Evolutionary conservation across 192 early-diverging fungal species (phyloP), one percentile per base, ranked within the genome.

Genomic region (Umbelopsis isabellina): DNA sequence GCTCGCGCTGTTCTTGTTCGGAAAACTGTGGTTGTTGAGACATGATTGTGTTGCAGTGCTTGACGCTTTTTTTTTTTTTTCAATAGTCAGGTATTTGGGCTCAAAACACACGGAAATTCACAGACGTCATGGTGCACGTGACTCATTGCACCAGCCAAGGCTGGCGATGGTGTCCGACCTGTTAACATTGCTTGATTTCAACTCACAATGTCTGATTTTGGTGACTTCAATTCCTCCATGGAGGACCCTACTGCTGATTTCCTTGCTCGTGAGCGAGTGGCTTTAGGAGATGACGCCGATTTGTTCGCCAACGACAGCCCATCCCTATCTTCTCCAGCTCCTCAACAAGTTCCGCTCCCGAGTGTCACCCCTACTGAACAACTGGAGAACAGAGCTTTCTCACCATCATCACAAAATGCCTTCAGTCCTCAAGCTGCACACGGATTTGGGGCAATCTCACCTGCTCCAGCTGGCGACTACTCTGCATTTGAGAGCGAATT

Each of bases 161-260:
- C 37, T 41, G 10, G 37, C 5, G 37, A 6, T 41, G 37, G 37
- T 41, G 37, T 37, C 1, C 23, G 12, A 51, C 27, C 51, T 50
- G 35, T 27, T 21, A 30, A 3, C 23, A 44, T 52, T 35, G 49
- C 18, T 68, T 51, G 20, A 46, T 41, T 23, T 23, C 33, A 53
- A 15, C 33, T 11, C 23, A 74, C 33, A 22, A 80, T 80, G 79
- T 78, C 79, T 70, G 79, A 80, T 23, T 80, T 80, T 75, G 79
- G 79, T 41, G 75, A 72, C 47, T 80, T 80, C 46, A 79, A 70
- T 55, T 46, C 70, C 55, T 49, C 75, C 46, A 58, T 76, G 6
- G 82, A 80, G 69, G 91, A 93, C 68, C 90, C 90, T 23, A 89
- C 85, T 33, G 87, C 87, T 69, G 90, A 92, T 46, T 93, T 93